Evolutionary conservation across 345 rosid genomes (phyloP).

Genomic region (Populus nigra): DNA sequence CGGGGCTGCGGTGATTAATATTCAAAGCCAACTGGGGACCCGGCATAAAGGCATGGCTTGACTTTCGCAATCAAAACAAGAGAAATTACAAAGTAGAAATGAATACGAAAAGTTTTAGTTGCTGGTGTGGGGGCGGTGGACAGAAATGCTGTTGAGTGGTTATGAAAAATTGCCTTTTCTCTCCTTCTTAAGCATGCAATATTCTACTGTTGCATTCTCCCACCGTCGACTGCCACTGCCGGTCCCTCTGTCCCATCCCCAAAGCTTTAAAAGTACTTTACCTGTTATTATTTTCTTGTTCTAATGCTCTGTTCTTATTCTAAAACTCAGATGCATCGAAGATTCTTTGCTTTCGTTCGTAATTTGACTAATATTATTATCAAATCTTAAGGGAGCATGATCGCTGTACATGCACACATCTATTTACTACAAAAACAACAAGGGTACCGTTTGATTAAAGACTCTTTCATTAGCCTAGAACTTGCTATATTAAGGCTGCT

Average conservation of each 20-base stretch:
- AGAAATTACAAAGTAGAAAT: not conserved
- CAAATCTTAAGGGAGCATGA: not conserved
- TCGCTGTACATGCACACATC: too few species aligned
- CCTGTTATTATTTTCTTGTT: not conserved
- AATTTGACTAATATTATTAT: not conserved
- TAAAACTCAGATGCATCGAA: not conserved
- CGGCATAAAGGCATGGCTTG: not conserved
- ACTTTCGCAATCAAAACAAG: not conserved
- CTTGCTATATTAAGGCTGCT: too few species aligned
- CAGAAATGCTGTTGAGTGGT: not conserved
- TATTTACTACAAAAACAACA: too few species aligned
- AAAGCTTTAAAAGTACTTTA: not conserved
- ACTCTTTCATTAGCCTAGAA: not conserved
- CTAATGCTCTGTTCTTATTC: not conserved
- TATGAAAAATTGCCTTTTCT: not conserved
- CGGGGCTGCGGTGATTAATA: not conserved
- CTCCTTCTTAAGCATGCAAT: not conserved
- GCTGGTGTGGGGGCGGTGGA: not conserved
- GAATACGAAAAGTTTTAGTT: not conserved
- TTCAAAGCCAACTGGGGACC: not conserved
- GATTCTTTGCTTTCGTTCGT: not conserved
- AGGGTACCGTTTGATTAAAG: too few species aligned
- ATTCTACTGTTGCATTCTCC: not conserved
- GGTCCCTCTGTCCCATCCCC: not conserved
- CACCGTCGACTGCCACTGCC: not conserved